phyloP scores from a whole-genome alignment of 345 rosid species.

The Sonneratia caseolaris region DNA sequence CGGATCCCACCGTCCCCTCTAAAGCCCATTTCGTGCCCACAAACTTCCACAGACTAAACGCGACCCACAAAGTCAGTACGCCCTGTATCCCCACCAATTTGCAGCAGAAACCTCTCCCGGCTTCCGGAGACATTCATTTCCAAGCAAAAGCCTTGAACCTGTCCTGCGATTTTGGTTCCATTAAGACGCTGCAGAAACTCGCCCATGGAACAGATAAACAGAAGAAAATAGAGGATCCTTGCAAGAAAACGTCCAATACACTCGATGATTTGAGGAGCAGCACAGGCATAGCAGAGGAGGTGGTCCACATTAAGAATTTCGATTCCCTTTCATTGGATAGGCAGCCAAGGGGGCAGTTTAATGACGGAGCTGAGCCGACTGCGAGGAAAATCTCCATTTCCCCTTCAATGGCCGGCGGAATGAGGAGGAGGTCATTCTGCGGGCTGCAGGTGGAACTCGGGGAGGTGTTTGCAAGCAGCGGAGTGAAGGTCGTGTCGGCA shows the following conservation, averaged over 20 bases:
- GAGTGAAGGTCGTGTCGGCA: constrained; percentile 54
- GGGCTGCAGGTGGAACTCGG: constrained; percentile 41
- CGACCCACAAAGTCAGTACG: constrained; percentile 8
- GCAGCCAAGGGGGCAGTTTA: constrained; percentile 9
- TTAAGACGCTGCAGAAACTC: constrained; percentile 14
- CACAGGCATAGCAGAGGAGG: neutral
- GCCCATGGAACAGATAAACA: constrained; percentile 15
- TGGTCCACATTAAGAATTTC: constrained; percentile 1
- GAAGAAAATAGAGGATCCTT: constrained; percentile 16
- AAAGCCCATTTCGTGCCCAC: constrained; percentile 15
- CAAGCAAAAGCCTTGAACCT: constrained; percentile 43
- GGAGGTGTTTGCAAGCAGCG: constrained; percentile 46
- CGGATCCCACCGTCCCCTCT: constrained; percentile 15
- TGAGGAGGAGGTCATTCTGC: constrained; percentile 38
- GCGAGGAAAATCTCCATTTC: constrained; percentile 27
- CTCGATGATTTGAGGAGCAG: constrained; percentile 1
- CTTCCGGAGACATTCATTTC: constrained; percentile 21
- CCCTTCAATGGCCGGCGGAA: constrained; percentile 12
- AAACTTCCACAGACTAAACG: constrained; percentile 12
- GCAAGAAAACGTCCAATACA: constrained; percentile 12
- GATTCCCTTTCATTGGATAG: neutral
- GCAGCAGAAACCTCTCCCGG: constrained; percentile 7
- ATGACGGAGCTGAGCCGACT: constrained; percentile 8
- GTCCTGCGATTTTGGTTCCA: constrained; percentile 42
- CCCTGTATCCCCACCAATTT: constrained; percentile 17